A percentile compares a stretch with the other conserved stretches of the same genome.
These are phyloP conservation scores for Anastatica hierochuntica DNA, from an alignment of 345 rosid species.

Conservation along the genomic window DNA sequence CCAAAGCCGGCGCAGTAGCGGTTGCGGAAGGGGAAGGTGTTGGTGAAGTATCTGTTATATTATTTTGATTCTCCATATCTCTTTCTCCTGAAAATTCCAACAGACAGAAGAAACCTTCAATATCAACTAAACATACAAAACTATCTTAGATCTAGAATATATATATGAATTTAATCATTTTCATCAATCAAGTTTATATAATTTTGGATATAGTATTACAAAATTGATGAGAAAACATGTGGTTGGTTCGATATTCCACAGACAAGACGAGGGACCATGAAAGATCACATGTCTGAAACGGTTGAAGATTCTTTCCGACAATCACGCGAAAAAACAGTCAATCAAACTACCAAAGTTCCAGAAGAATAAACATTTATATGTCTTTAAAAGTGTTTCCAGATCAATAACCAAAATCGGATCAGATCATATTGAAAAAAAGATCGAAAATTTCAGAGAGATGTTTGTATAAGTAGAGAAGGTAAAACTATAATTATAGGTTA, in stretches of 20 bases:
- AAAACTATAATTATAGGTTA: background rate
- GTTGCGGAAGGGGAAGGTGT: conserved; percentile 77
- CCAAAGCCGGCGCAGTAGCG: conserved; percentile 72
- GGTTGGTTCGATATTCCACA: conserved; percentile 13
- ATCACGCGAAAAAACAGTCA: conserved; percentile 8
- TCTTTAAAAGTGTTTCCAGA: conserved; percentile 9
- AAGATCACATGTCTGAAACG: conserved; percentile 12
- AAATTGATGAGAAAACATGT: conserved; percentile 6
- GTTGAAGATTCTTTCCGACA: conserved; percentile 16
- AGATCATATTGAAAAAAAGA: conserved; percentile 1
- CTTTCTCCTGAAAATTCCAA: conserved; percentile 34
- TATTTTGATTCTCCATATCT: conserved; percentile 41
- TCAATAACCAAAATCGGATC: conserved; percentile 5
- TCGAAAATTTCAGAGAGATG: background rate
- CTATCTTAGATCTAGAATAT: background rate
- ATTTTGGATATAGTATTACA: conserved; percentile 3
- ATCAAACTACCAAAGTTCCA: conserved; percentile 5
- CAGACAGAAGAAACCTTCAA: background rate
- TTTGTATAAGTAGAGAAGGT: background rate
- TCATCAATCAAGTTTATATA: conserved; percentile 2
- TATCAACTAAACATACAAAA: background rate
- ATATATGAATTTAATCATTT: background rate
- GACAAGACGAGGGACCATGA: conserved; percentile 24
- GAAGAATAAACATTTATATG: background rate
- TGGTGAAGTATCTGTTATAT: conserved; percentile 41